phyloP scores from a whole-genome alignment of 2,329 filamentous ascomycete species.

The Pyricularia sp. region DNA sequence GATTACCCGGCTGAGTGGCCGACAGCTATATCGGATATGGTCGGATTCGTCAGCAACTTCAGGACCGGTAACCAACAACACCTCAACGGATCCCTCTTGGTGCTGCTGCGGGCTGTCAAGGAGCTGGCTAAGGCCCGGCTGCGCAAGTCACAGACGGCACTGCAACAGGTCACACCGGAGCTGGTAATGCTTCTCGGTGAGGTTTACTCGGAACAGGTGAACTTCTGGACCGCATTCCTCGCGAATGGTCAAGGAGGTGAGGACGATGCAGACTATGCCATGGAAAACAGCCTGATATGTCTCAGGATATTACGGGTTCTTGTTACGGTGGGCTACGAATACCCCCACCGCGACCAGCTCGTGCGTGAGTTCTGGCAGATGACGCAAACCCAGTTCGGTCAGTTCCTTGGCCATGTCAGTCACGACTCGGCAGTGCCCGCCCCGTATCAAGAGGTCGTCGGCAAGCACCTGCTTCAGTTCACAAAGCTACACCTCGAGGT shows the following conservation, averaged over 20 bases:
- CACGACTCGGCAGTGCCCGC: conserved; percentile 44
- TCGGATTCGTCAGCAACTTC: conserved; percentile 53
- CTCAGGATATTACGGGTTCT: conserved; percentile 76
- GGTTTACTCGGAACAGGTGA: conserved; percentile 68
- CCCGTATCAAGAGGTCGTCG: conserved; percentile 53
- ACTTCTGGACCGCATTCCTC: conserved; percentile 57
- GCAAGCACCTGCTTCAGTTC: conserved; percentile 81
- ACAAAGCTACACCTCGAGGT: conserved; percentile 88
- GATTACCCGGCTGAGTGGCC: conserved; percentile 88
- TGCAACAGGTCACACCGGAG: conserved; percentile 74
- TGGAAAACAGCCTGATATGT: conserved; percentile 68
- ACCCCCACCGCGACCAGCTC: conserved; percentile 67
- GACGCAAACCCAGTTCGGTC: conserved; percentile 68
- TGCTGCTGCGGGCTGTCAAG: conserved; percentile 81
- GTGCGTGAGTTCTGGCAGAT: conserved; percentile 75
- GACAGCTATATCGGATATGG: conserved; percentile 48
- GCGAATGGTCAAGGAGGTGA: conserved; percentile 48
- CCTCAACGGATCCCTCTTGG: conserved; percentile 62
- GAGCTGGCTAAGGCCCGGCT: conserved; percentile 77
- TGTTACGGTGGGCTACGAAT: conserved; percentile 72
- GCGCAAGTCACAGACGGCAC: conserved; percentile 60
- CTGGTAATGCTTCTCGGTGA: conserved; percentile 70
- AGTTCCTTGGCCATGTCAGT: conserved; percentile 57
- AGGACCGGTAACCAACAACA: conserved; percentile 51
- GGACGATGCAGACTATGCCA: conserved; percentile 48